phyloP scores from a whole-genome alignment of 345 rosid genomes.

The Camelina sativa region DNA sequence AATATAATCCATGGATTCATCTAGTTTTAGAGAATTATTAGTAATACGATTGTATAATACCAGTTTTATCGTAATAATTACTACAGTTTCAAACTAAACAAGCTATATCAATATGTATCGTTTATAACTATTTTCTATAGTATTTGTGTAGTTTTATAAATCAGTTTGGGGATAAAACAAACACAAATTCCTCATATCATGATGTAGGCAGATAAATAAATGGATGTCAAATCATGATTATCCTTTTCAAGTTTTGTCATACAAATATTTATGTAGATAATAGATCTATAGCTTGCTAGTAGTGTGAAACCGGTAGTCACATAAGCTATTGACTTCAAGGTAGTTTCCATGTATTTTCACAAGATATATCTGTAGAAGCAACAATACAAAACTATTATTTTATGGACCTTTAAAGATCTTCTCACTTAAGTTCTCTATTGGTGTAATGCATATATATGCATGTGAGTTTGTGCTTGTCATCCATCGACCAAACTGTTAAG shows the following conservation, averaged over 20 bases:
- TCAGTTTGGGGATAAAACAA: background rate
- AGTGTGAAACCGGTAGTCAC: slow-evolving; percentile 12
- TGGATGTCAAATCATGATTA: slow-evolving; percentile 21
- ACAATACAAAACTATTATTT: slow-evolving; percentile 29
- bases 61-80: slow-evolving; percentile 1
- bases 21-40: background rate
- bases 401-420: slow-evolving; percentile 30
- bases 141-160: background rate
- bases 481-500: no score
- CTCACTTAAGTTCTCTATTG: slow-evolving; percentile 13
- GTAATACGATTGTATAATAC: background rate
- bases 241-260: slow-evolving; percentile 23
- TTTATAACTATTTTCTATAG: background rate
- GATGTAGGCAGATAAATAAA: slow-evolving; percentile 31
- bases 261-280: background rate
- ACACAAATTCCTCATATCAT: slow-evolving; percentile 17
- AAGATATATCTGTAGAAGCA: slow-evolving; percentile 29
- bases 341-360: slow-evolving; percentile 38
- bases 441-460: slow-evolving; percentile 2
- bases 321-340: slow-evolving; percentile 39
- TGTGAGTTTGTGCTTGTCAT: background rate
- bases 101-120: background rate
- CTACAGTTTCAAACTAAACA: background rate
- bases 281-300: background rate
- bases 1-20: background rate